Conservation (phyloP, 2,329 filamentous ascomycete genomes). For the Colletotrichum phormii region DNA sequence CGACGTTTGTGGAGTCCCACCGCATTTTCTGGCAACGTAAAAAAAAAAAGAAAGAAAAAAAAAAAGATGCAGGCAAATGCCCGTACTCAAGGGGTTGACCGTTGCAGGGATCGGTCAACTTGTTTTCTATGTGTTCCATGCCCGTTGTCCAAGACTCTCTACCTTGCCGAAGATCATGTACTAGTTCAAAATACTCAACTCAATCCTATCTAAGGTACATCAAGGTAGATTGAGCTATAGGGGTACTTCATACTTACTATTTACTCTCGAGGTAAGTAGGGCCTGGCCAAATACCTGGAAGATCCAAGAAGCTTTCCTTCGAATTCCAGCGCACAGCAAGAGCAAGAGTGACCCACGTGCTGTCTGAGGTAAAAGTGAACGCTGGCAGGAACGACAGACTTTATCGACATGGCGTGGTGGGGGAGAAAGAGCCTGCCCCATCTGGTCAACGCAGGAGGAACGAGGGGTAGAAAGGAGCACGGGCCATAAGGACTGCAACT, state of each 20-base stretch:
- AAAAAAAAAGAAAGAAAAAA: background rate
- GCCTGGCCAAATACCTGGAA: background rate
- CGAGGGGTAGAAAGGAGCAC: constrained; percentile 20
- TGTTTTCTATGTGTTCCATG: background rate
- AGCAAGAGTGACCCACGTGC: constrained; percentile 12
- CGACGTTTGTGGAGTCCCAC: background rate
- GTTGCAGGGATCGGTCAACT: background rate
- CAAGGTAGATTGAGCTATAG: no score
- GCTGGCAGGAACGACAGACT: constrained; percentile 10
- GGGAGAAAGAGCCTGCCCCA: background rate
- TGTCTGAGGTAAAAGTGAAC: constrained; percentile 21
- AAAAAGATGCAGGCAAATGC: background rate
- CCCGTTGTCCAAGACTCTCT: background rate
- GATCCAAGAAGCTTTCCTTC: constrained; percentile 2
- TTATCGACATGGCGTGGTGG: constrained; percentile 17
- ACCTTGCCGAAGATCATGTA: background rate
- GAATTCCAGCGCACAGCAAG: constrained; percentile 6
- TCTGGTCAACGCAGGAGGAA: constrained; percentile 9
- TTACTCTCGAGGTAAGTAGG: no score
- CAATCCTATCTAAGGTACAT: no score
- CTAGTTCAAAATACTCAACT: background rate
- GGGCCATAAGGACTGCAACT: background rate
- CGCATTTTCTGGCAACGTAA: constrained; percentile 8
- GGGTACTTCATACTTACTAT: no score
- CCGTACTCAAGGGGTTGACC: background rate